Evolutionary conservation across 2,329 filamentous ascomycete species (phyloP).

Genomic region (Ophiostoma himal-ulmi): DNA sequence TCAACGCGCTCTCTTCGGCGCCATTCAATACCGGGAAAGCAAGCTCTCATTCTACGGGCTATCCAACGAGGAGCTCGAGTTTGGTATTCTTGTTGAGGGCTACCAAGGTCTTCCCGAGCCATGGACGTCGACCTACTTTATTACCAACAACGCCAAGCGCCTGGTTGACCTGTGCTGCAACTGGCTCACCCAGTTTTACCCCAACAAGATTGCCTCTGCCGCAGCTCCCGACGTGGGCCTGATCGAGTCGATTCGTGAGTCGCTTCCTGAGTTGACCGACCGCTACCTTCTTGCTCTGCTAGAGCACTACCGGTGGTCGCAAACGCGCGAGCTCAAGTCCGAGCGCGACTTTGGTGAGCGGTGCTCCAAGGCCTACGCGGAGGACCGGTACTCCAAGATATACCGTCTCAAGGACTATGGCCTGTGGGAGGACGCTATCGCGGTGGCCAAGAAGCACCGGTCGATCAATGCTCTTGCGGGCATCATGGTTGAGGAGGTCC

Average conservation of each 20-base stretch:
- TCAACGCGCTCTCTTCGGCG: constrained; percentile 63
- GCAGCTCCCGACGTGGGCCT: constrained; percentile 36
- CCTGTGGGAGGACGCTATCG: constrained; percentile 54
- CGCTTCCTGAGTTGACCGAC: constrained; percentile 49
- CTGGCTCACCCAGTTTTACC: constrained; percentile 48
- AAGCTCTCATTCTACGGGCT: constrained; percentile 70
- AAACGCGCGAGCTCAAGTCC: constrained; percentile 41
- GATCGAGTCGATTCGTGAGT: constrained; percentile 42
- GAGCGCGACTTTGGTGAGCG: constrained; percentile 40
- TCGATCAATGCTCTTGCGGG: constrained; percentile 52
- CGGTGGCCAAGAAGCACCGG: constrained; percentile 52
- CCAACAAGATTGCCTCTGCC: constrained; percentile 26
- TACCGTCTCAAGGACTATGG: constrained; percentile 49
- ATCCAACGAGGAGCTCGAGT: constrained; percentile 56
- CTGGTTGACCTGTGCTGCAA: constrained; percentile 53
- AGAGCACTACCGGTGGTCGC: constrained; percentile 49
- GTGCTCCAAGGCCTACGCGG: constrained; percentile 44
- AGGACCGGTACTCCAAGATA: constrained; percentile 48
- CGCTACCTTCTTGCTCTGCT: constrained; percentile 50
- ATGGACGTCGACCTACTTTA: constrained; percentile 71
- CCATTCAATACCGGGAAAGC: constrained; percentile 64
- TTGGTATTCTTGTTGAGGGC: constrained; percentile 57
- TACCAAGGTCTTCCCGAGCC: constrained; percentile 69
- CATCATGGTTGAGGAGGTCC: constrained; percentile 50
- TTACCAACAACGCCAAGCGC: constrained; percentile 57